Base-by-base conservation (phyloP, 768 basidiomycete species). In the Pluteus cervinus region DNA sequence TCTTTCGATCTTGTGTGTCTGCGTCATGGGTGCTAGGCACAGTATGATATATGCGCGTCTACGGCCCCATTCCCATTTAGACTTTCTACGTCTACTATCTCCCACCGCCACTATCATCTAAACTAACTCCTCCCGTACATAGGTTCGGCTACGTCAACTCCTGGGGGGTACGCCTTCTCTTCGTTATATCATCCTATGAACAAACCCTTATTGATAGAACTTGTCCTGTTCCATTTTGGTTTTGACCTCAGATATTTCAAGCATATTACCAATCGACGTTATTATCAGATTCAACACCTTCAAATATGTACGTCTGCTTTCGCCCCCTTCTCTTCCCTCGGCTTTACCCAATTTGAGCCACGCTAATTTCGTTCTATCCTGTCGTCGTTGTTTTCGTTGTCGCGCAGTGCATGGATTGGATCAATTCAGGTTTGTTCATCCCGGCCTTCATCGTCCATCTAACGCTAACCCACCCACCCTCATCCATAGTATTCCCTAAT, bases 331-430 rank as follows among this genome's bases (percentile, higher is more conserved):
- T 24, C 11, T 18, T 16, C 29, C 10, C 8, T 46, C 15, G 26
- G 26, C 9, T 9, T 9, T 14, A 28, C 9, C n/a, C 26, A 28
- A 28, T 14, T 28, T 9, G 14, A 28, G 9, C 26, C 26, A 28
- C 14, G n/a, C 14, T 11, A 31, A 16, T 17, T 7, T 10, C 25
- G n/a, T n/a, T n/a, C n/a, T n/a, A n/a, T n/a, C n/a, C n/a, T n/a
- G n/a, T n/a, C n/a, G n/a, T n/a, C n/a, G n/a, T n/a, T n/a, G n/a
- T n/a, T n/a, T n/a, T n/a, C n/a, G n/a, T n/a, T 29, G 10, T 15
- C 15, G 35, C n/a, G 16, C 42, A 86, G 84, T 30, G 75, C 84
- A 29, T 88, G 84, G 85, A 87, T 88, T 23, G 85, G 86, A 4
- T 87, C 85, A 1, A 60, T 79, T 16, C 84, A 86, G 62, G 83